These are phyloP conservation scores for Botrytis byssoidea DNA, from an alignment of 2,329 filamentous ascomycete genomes.

Conservation along the genomic window DNA sequence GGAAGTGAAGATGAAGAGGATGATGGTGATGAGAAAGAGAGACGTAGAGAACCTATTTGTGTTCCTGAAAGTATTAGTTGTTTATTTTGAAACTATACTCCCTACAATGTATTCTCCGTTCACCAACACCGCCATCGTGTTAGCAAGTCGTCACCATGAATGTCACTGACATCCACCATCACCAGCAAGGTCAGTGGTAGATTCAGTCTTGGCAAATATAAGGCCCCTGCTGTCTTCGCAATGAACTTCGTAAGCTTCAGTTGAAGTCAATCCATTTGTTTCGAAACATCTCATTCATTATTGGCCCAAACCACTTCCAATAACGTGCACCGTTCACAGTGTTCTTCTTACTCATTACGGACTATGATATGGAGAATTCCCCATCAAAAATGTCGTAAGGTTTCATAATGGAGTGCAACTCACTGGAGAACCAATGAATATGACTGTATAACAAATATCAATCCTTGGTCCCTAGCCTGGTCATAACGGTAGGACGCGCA, in stretches of 20 bases:
- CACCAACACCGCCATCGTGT: background rate
- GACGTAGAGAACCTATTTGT: constrained; percentile 8
- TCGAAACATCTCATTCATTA: background rate
- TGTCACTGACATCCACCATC: background rate
- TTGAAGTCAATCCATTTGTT: background rate
- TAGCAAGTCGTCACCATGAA: background rate
- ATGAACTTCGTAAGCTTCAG: constrained; percentile 14
- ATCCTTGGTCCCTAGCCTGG: background rate
- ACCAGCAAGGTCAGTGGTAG: background rate
- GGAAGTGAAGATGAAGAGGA: background rate
- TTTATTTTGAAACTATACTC: background rate
- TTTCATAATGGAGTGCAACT: background rate
- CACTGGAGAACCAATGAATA: background rate
- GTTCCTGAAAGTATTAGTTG: background rate
- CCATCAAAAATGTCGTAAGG: background rate
- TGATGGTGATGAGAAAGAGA: background rate
- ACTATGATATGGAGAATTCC: background rate
- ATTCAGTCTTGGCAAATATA: background rate
- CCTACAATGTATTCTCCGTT: background rate
- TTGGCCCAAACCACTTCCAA: background rate
- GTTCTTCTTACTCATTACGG: background rate
- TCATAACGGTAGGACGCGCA: background rate
- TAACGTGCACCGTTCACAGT: background rate
- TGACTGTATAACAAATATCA: background rate
- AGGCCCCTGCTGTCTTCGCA: background rate